Evolutionary conservation across 75 land plant genomes (phyloP).

Genomic region (Cunninghamia lanceolata): DNA sequence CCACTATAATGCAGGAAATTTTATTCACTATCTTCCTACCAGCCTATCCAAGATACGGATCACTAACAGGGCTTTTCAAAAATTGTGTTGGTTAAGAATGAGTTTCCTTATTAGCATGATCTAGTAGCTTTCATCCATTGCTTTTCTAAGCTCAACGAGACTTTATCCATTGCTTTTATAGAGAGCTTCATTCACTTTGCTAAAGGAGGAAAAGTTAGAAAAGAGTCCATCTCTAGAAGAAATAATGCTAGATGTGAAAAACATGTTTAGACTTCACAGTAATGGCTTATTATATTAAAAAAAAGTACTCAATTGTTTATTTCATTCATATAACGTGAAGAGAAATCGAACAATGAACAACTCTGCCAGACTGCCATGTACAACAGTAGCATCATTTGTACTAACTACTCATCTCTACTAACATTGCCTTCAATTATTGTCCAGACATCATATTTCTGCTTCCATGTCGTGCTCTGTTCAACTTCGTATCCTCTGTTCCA

Average conservation of each 20-base stretch:
- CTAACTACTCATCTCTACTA: not conserved
- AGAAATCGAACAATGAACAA: not conserved
- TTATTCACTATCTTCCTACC: not conserved
- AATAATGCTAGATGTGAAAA: not conserved
- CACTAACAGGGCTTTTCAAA: not conserved
- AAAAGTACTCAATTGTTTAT: not conserved
- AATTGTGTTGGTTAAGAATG: no score
- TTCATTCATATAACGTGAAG: not conserved
- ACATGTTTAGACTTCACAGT: not conserved
- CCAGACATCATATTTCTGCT: not conserved
- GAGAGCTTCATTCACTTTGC: not conserved
- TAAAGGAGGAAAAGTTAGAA: no score
- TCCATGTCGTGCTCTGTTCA: not conserved
- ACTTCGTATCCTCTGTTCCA: not conserved
- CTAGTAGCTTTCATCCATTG: not conserved
- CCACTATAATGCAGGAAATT: not conserved
- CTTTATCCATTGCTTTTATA: not conserved
- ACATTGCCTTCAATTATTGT: not conserved
- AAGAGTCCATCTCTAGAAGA: not conserved
- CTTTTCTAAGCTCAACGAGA: not conserved
- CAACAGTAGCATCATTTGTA: not conserved
- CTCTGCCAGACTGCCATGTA: not conserved
- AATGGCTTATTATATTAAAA: not conserved
- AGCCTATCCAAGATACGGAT: not conserved
- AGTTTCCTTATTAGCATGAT: no score